Evolutionary conservation across 495 filamentous ascomycete species (phyloP).

Genomic region (Astrocystis sublimbata): DNA sequence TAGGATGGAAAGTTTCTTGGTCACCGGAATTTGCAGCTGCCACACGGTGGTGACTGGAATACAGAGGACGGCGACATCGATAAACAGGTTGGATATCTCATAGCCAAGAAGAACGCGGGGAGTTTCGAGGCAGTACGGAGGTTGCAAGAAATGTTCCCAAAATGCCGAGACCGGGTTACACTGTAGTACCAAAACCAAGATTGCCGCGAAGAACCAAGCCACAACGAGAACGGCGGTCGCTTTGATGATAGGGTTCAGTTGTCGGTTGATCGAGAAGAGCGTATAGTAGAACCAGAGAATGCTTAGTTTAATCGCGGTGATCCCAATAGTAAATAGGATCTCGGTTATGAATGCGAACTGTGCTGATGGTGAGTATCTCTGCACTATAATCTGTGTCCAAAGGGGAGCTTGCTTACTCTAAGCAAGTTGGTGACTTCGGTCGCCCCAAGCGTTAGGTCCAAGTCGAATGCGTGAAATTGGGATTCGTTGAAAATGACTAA

Average conservation of each 20-base stretch:
- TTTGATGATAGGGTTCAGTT: background rate
- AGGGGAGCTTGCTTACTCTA: background rate
- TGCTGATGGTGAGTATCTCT: background rate
- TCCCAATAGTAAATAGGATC: background rate
- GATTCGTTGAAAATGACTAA: constrained; percentile 1
- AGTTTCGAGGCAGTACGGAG: background rate
- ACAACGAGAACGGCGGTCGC: background rate
- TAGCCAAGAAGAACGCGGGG: constrained; percentile 33
- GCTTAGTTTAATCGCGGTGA: constrained; percentile 11
- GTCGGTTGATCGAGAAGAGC: background rate
- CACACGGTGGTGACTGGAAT: constrained; percentile 41
- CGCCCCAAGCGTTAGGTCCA: background rate
- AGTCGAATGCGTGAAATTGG: background rate
- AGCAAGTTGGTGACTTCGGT: background rate
- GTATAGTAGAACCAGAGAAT: constrained; percentile 16
- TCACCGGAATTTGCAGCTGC: constrained; percentile 30
- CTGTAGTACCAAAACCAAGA: background rate
- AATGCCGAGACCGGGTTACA: background rate
- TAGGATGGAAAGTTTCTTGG: constrained; percentile 26
- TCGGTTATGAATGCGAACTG: background rate
- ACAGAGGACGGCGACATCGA: constrained; percentile 44
- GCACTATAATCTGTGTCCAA: background rate
- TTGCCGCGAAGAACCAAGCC: constrained; percentile 2
- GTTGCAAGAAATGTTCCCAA: background rate
- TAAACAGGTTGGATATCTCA: constrained; percentile 46